Evolutionary conservation across 768 basidiomycete species (phyloP).

Genomic region (Mycena leptocephala): DNA sequence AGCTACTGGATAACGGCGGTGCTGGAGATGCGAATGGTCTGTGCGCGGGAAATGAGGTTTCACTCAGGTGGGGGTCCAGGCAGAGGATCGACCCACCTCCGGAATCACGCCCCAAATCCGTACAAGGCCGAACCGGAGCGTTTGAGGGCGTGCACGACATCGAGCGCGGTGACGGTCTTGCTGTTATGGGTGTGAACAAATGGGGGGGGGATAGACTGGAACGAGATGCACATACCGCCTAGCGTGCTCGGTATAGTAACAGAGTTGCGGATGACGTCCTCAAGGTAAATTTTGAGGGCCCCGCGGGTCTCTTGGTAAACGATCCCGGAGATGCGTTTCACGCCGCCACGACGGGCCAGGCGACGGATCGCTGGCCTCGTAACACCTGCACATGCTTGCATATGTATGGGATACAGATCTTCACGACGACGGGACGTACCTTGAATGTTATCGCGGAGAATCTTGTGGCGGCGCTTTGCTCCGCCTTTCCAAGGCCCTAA

Average conservation of each 20-base stretch:
- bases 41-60: background rate
- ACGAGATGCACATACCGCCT: background rate
- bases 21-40: background rate
- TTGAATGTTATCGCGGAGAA: slow-evolving; percentile 72
- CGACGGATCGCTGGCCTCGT: slow-evolving; percentile 13
- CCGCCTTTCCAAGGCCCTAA: slow-evolving; percentile 82
- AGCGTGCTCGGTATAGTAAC: slow-evolving; percentile 18
- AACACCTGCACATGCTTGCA: background rate
- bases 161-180: slow-evolving; percentile 4
- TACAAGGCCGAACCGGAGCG: background rate
- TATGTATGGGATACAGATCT: background rate
- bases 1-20: background rate
- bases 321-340: slow-evolving; percentile 22
- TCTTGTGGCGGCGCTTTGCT: slow-evolving; percentile 81
- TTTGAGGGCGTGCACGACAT: slow-evolving; percentile 21
- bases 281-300: slow-evolving; percentile 19
- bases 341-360: slow-evolving; percentile 20
- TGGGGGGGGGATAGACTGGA: background rate
- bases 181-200: background rate
- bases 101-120: slow-evolving; percentile 11
- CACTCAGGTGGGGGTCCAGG: background rate
- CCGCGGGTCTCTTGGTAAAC: slow-evolving; percentile 19
- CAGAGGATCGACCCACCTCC: background rate
- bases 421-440: background rate
- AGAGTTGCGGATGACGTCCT: slow-evolving; percentile 18